Conservation (phyloP, 495 filamentous ascomycete species). For the Penicillium argentinense region DNA sequence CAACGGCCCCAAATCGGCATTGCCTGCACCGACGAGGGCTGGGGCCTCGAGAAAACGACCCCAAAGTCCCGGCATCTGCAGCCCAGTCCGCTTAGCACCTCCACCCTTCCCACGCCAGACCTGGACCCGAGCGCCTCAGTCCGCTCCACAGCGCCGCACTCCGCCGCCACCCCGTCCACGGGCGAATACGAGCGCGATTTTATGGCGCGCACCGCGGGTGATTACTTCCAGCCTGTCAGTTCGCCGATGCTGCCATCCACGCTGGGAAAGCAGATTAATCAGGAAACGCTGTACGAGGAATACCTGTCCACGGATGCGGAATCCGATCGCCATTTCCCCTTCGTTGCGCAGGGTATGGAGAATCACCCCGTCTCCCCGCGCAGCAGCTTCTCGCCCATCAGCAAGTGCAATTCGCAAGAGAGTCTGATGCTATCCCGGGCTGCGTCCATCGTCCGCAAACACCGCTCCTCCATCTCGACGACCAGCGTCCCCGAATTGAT, state of each 20-base stretch:
- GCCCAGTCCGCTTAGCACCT: conserved; percentile 29
- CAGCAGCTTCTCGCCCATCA: conserved; percentile 56
- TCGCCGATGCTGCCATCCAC: conserved; percentile 29
- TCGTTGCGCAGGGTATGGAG: conserved; percentile 36
- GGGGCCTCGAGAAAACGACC: conserved; percentile 9
- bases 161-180: conserved; percentile 36
- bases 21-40: conserved; percentile 15
- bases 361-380: conserved; percentile 44
- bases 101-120: conserved; percentile 37
- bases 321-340: conserved; percentile 47
- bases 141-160: conserved; percentile 33
- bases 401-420: conserved; percentile 59
- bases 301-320: conserved; percentile 46
- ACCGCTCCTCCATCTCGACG: conserved; percentile 57
- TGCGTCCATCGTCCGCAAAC: conserved; percentile 50
- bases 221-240: conserved; percentile 41
- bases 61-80: conserved; percentile 22
- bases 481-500: conserved; percentile 57
- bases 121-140: conserved; percentile 40
- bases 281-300: conserved; percentile 51
- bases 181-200: conserved; percentile 30
- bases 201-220: conserved; percentile 22
- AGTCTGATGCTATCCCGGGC: conserved; percentile 52
- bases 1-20: conserved; percentile 20
- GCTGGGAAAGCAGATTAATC: conserved; percentile 34